Conservation (phyloP, 2,329 filamentous ascomycete species). For the Fusarium continuum region DNA sequence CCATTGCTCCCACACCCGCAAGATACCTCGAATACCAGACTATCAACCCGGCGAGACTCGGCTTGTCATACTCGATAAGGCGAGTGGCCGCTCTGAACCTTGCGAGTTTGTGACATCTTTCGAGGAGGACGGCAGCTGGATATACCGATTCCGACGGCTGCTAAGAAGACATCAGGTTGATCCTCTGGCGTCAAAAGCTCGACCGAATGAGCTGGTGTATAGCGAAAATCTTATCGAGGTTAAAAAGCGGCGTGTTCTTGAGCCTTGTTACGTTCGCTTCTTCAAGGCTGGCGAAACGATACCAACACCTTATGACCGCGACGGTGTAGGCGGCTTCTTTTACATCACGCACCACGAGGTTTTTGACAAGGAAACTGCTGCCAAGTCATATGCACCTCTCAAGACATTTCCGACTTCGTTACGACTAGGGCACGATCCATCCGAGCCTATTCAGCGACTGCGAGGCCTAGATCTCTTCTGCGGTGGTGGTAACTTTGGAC, state of each 20-base stretch:
- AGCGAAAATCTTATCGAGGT: conserved; percentile 57
- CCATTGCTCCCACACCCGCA: conserved; percentile 55
- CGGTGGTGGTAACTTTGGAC: conserved; percentile 79
- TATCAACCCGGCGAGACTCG: conserved; percentile 69
- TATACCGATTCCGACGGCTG: conserved; percentile 60
- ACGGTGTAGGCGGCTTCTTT: conserved; percentile 73
- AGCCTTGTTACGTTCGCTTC: conserved; percentile 68
- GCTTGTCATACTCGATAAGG: conserved; percentile 52
- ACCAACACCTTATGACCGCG: conserved; percentile 69
- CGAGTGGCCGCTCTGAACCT: conserved; percentile 61
- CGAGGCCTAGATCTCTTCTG: conserved; percentile 78
- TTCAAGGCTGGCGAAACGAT: conserved; percentile 59
- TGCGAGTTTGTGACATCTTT: conserved; percentile 62
- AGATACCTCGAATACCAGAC: conserved; percentile 24
- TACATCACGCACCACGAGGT: conserved; percentile 61
- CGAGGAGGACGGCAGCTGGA: conserved; percentile 18
- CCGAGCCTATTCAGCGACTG: conserved; percentile 51
- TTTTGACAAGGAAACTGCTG: neutral
- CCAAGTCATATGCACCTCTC: conserved; percentile 48
- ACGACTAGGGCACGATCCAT: conserved; percentile 65
- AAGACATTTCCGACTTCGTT: conserved; percentile 49
- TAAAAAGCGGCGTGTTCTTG: conserved; percentile 54
- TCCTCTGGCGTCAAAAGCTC: conserved; percentile 39
- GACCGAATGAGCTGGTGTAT: conserved; percentile 68
- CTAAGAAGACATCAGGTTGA: conserved; percentile 58